phyloP scores from a whole-genome alignment of 1,284 basidiomycete genomes.

The Irpex sp. region DNA sequence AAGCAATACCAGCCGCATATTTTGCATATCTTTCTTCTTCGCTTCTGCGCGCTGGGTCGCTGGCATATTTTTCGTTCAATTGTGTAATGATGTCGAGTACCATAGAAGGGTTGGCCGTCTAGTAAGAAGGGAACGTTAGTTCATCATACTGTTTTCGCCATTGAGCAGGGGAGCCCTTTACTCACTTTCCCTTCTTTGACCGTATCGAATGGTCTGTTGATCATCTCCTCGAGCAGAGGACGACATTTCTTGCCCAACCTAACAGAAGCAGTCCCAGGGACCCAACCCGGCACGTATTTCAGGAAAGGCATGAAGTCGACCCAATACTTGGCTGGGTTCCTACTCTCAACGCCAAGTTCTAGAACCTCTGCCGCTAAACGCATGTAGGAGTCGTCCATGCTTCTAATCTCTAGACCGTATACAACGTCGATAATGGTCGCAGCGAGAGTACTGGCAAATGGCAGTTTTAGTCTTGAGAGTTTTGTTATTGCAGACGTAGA shows the following conservation, averaged over 20 bases:
- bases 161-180: background rate
- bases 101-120: background rate
- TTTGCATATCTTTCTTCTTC: background rate
- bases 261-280: constrained; percentile 40
- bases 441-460: constrained; percentile 2
- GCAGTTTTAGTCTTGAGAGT: background rate
- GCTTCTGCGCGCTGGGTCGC: background rate
- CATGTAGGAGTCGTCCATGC: background rate
- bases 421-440: constrained; percentile 9
- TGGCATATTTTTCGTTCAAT: background rate
- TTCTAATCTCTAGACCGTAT: constrained; percentile 9
- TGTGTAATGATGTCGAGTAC: background rate
- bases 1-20: background rate
- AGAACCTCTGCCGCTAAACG: background rate
- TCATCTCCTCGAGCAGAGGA: constrained; percentile 21
- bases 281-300: constrained; percentile 38
- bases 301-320: constrained; percentile 15
- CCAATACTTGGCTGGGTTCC: background rate
- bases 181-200: constrained; percentile 26
- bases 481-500: background rate
- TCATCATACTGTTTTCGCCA: background rate
- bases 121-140: background rate
- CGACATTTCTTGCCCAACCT: constrained; percentile 39
- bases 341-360: background rate
- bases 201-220: constrained; percentile 29